A percentile compares a stretch with the other conserved stretches of the same genome.
Conservation (phyloP, 805 yeast genomes). For the Cyberlindnera misumaiensis region DNA sequence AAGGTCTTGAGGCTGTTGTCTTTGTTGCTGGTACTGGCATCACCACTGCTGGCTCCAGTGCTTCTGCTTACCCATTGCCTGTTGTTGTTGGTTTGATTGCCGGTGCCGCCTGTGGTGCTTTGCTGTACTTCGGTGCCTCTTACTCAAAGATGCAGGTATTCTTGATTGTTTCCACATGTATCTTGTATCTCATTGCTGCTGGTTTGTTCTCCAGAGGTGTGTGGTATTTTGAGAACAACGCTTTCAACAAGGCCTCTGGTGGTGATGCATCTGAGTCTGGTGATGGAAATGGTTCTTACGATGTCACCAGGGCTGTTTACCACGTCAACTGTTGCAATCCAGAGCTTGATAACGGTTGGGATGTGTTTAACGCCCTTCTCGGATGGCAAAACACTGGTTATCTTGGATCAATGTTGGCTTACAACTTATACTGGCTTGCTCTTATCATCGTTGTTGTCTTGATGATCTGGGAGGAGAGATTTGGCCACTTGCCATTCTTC, state of each 20-base stretch:
- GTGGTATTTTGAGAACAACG: slow-evolving; percentile 78
- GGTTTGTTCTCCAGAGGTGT: slow-evolving; percentile 91
- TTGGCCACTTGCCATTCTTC: slow-evolving; percentile 71
- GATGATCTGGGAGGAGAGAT: slow-evolving; percentile 78
- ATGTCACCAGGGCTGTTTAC: slow-evolving; percentile 76
- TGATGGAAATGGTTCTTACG: slow-evolving; percentile 91
- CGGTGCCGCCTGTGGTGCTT: slow-evolving; percentile 64
- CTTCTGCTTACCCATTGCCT: slow-evolving; percentile 83
- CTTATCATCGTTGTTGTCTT: slow-evolving; percentile 47
- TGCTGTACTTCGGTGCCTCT: slow-evolving; percentile 79
- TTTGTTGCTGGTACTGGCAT: slow-evolving; percentile 95
- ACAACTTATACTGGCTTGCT: slow-evolving; percentile 82
- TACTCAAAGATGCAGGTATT: slow-evolving; percentile 79
- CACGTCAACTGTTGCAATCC: slow-evolving; percentile 98
- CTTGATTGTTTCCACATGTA: slow-evolving; percentile 79
- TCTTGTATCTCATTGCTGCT: slow-evolving; percentile 83
- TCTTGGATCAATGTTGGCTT: slow-evolving; percentile 82
- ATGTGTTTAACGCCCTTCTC: slow-evolving; percentile 84
- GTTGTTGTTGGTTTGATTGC: slow-evolving; percentile 80
- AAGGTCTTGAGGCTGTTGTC: slow-evolving; percentile 94
- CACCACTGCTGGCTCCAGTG: slow-evolving; percentile 41
- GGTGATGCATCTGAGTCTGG: slow-evolving; percentile 95
- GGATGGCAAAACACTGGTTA: slow-evolving; percentile 99
- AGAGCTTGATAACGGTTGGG: slow-evolving; percentile 90
- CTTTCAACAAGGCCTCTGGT: slow-evolving; percentile 63